A percentile compares a stretch with the other conserved stretches of the same genome.
Evolutionary conservation across 2,329 filamentous ascomycete genomes (phyloP).

Genomic region (Beauveria scarabaeidicola): DNA sequence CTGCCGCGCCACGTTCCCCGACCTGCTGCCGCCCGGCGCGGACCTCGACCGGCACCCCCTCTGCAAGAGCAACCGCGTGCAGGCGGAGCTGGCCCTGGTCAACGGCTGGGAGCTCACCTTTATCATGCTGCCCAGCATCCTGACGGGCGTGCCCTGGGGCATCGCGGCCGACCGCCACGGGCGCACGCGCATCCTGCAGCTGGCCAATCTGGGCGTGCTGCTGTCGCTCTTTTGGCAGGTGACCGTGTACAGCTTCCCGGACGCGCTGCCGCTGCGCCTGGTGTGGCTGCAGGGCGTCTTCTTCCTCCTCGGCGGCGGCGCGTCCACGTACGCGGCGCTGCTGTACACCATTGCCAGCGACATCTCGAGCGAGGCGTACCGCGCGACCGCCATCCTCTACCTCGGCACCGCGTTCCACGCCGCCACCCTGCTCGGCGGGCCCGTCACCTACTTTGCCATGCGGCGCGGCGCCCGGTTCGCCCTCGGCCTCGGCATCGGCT

Average conservation of each 20-base stretch:
- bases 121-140: slow-evolving; percentile 14
- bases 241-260: slow-evolving; percentile 9
- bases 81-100: slow-evolving; percentile 17
- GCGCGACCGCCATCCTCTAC: slow-evolving; percentile 14
- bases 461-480: slow-evolving; percentile 11
- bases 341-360: slow-evolving; percentile 16
- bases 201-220: slow-evolving; percentile 13
- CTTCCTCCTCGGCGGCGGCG: slow-evolving; percentile 16
- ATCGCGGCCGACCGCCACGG: slow-evolving; percentile 16
- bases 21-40: neutral
- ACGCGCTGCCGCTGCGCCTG: slow-evolving; percentile 13
- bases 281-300: slow-evolving; percentile 14
- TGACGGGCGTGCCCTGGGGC: slow-evolving; percentile 17
- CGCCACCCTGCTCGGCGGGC: slow-evolving; percentile 13
- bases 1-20: slow-evolving; percentile 7
- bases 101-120: slow-evolving; percentile 16
- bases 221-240: slow-evolving; percentile 2
- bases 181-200: slow-evolving; percentile 12
- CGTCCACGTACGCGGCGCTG: slow-evolving; percentile 14
- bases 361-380: slow-evolving; percentile 4
- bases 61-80: slow-evolving; percentile 16
- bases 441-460: slow-evolving; percentile 14
- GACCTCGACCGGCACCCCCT: neutral
- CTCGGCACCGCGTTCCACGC: slow-evolving; percentile 13
- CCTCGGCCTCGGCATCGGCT: slow-evolving; percentile 4